A percentile compares a stretch with the other conserved stretches of the same genome.
Evolutionary conservation across 2,329 filamentous ascomycete species (phyloP).

Genomic region (Ophiostoma sp.): DNA sequence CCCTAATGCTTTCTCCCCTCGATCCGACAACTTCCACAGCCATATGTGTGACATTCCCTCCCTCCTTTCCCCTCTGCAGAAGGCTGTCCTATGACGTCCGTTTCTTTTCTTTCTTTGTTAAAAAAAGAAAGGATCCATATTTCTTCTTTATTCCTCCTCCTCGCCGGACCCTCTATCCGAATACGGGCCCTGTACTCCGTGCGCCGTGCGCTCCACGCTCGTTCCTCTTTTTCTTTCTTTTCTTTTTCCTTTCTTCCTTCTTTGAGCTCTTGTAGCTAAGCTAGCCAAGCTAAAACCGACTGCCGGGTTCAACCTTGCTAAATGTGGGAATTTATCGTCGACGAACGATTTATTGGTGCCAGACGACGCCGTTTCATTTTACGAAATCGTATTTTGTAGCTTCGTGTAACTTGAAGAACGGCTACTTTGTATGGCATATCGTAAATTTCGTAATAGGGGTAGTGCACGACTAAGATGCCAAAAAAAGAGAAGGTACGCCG

Average conservation of each 20-base stretch:
- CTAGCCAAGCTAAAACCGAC: slow-evolving; percentile 5
- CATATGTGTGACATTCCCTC: not conserved
- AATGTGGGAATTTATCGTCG: not conserved
- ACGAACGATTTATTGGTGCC: slow-evolving; percentile 9
- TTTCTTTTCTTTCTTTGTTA: not conserved
- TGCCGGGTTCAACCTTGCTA: slow-evolving; percentile 21
- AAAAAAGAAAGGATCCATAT: not conserved
- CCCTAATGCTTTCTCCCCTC: not conserved
- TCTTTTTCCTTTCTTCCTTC: slow-evolving; percentile 3
- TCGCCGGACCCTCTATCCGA: not conserved
- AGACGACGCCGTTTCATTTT: slow-evolving; percentile 8
- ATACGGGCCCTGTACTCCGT: slow-evolving; percentile 5
- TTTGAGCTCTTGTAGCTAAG: slow-evolving; percentile 12
- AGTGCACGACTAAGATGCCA: not conserved
- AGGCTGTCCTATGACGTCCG: slow-evolving; percentile 11
- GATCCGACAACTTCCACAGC: not conserved
- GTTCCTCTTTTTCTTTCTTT: not conserved
- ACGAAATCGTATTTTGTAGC: slow-evolving; percentile 1
- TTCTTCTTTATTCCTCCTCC: slow-evolving; percentile 9
- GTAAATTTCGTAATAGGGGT: slow-evolving; percentile 3
- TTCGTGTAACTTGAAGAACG: not conserved
- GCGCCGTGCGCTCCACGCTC: not conserved
- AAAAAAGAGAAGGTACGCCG: not conserved
- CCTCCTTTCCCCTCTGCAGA: not conserved
- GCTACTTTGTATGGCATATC: not conserved